Percentiles rank a stretch among this genome's conserved stretches.
Evolutionary conservation across 306 rosid species (phyloP).

Genomic region (Gleditsia sinensis): DNA sequence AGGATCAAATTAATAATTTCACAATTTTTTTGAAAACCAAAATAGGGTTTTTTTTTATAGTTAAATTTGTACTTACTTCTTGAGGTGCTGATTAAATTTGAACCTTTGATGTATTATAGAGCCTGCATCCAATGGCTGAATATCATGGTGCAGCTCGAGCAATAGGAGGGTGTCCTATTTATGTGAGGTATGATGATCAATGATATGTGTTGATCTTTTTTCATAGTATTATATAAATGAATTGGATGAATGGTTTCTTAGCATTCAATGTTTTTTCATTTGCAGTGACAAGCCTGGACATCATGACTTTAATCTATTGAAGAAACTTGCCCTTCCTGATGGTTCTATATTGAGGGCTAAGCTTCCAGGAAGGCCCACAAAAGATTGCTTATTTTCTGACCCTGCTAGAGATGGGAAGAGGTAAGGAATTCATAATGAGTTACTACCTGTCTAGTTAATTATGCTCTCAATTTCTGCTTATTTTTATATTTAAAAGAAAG

Average conservation of each 20-base stretch:
- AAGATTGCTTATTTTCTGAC: conserved; percentile 62
- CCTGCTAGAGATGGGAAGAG: conserved; percentile 73
- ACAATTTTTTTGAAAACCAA: no score
- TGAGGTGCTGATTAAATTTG: conserved; percentile 10
- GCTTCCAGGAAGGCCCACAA: conserved; percentile 65
- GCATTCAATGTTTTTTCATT: background rate
- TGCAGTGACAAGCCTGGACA: conserved; percentile 67
- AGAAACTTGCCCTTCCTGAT: conserved; percentile 69
- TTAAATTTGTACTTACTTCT: background rate
- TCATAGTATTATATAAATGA: background rate
- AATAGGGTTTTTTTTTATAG: no score
- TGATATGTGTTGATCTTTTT: background rate
- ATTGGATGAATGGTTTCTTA: background rate
- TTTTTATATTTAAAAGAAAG: no score
- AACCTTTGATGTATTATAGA: conserved; percentile 33
- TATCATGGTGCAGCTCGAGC: conserved; percentile 79
- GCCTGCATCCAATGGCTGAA: conserved; percentile 67
- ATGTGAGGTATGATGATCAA: conserved; percentile 56
- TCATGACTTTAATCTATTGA: conserved; percentile 68
- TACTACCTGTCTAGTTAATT: no score
- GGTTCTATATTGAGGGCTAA: conserved; percentile 72
- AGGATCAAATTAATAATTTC: no score
- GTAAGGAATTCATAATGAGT: conserved; percentile 23
- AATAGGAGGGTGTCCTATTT: conserved; percentile 66
- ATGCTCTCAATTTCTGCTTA: no score